Evolutionary conservation across 140 eudicot species (phyloP).

Genomic region (Ambrosia hybrid): DNA sequence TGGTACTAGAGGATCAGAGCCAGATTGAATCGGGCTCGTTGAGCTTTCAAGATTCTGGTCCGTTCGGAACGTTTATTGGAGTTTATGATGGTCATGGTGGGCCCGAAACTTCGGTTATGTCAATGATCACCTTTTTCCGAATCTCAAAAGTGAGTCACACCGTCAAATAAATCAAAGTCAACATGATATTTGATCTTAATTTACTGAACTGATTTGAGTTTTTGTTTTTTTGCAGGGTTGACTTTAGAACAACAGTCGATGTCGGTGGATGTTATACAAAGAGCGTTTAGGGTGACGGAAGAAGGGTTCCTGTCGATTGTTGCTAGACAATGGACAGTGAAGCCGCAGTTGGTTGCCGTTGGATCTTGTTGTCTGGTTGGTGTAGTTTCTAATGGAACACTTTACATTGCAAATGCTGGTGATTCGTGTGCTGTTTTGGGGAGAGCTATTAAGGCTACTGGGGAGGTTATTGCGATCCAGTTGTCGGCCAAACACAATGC

Average conservation of each 20-base stretch:
- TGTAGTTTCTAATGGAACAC: conserved; percentile 32
- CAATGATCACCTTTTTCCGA: conserved; percentile 57
- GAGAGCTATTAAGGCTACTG: conserved; percentile 54
- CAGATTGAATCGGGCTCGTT: conserved; percentile 73
- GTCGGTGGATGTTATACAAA: conserved; percentile 45
- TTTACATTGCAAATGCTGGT: conserved; percentile 61
- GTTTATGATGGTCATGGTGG: conserved; percentile 85
- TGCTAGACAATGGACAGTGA: conserved; percentile 45
- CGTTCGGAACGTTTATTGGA: conserved; percentile 67
- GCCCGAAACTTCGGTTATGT: conserved; percentile 73
- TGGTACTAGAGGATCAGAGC: conserved; percentile 70
- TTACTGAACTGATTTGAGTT: not conserved
- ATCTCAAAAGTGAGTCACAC: conserved; percentile 61
- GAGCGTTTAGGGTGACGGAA: conserved; percentile 49
- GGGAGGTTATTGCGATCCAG: conserved; percentile 62
- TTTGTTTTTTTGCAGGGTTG: conserved; percentile 31
- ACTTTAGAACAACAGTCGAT: conserved; percentile 42
- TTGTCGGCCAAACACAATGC: conserved; percentile 33
- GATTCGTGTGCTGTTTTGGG: conserved; percentile 86
- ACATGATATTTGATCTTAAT: not conserved
- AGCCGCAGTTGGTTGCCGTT: conserved; percentile 50
- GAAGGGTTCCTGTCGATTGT: conserved; percentile 48
- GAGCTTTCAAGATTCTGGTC: conserved; percentile 67
- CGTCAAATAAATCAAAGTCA: not conserved
- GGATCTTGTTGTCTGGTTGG: conserved; percentile 57